Evolutionary conservation across 2,329 filamentous ascomycete genomes (phyloP), one percentile per base, ranked within the genome.

Genomic region (Juglanconis juglandina): DNA sequence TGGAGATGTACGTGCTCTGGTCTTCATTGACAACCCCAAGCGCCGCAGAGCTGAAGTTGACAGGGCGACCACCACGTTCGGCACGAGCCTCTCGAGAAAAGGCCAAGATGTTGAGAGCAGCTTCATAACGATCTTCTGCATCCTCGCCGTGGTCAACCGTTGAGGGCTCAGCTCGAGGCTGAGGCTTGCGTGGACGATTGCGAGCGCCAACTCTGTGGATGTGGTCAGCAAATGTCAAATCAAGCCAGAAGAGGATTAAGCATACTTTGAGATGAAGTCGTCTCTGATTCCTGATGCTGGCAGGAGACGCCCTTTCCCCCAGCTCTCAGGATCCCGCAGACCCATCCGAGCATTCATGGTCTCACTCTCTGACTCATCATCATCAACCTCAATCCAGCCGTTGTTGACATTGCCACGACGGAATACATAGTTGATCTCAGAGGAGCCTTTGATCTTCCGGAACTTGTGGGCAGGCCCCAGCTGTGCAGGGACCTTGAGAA

Each of bases 391-490:
- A 66, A 92, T 86, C 68, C 86, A 79, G 44, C 89, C 89, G 62
- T 89, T 89, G 71, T 91, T 91, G 69, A 75, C 79, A 68, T 87
- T 81, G 60, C 90, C 91, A 60, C 91, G 87, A 42, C 73, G 73
- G 66, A 84, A 78, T 30, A 76, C 73, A 2, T 85, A 84, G 39
- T 77, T 75, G 65, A 88, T 80, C 50, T 74, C 71, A 2, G 80
- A 73, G 10, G 78, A 75, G 51, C 80, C 79, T 72, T 84, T 87
- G 69, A 87, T 75, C 72, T 80, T 85, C 64, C 86, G 84, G 72
- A 82, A 84, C 59, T 81, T 80, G 69, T 88, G 86, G 32, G 85
- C 85, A 4, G 84, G 84, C 1, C 78, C 85, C 33, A 88, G 77
- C 51, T 78, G 74, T 24, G 73, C 73, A 8, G 87, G 84, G 24